Conservation (phyloP, 108 stramenopile species). For the Halocafeteria seosinensis region DNA sequence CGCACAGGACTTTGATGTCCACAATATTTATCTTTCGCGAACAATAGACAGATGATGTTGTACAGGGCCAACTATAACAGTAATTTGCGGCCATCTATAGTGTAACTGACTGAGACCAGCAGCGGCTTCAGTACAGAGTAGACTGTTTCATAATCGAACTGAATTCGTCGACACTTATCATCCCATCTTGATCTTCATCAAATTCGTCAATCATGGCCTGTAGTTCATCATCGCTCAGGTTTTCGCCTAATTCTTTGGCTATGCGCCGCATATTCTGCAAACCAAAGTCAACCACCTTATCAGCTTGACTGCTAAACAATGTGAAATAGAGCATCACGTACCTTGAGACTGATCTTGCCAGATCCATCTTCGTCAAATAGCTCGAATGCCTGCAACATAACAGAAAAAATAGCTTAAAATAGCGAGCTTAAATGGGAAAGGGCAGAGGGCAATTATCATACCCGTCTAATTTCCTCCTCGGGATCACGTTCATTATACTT, state of each 20-base stretch:
- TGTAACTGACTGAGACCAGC: no score
- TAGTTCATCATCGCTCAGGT: constrained; percentile 35
- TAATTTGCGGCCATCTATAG: no score
- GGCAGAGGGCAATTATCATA: no score
- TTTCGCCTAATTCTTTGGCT: constrained; percentile 44
- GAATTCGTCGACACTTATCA: constrained; percentile 21
- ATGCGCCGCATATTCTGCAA: constrained; percentile 31
- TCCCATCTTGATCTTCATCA: constrained; percentile 23
- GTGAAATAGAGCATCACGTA: no score
- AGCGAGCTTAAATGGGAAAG: no score
- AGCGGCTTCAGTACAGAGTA: not conserved
- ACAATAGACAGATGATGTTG: no score
- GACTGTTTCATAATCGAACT: constrained; percentile 14
- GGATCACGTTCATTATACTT: constrained; percentile 31
- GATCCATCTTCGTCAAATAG: constrained; percentile 36
- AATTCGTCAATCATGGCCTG: constrained; percentile 35
- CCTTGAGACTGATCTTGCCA: constrained; percentile 24
- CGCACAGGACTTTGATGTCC: no score
- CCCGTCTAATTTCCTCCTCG: constrained; percentile 39
- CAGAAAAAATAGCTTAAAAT: no score
- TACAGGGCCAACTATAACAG: no score
- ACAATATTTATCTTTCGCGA: no score
- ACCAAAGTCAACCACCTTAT: no score
- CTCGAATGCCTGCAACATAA: constrained; percentile 45
- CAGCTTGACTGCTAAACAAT: no score